Base-by-base conservation (phyloP, 148 eudicot species). In the Pharnaceum exiguum region DNA sequence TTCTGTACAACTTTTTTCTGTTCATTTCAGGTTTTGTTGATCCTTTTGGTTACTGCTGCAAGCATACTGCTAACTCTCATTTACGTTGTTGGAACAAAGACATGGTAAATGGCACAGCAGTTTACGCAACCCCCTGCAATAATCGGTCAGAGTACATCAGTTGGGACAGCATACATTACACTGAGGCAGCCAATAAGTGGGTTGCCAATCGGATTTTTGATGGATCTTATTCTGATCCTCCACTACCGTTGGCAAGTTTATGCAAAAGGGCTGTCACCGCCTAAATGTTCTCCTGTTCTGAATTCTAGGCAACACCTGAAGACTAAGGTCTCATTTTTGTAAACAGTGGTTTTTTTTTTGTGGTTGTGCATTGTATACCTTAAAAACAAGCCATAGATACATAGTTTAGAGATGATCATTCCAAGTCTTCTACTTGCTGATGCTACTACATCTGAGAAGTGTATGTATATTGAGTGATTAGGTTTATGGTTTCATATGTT, bases 111-210 rank as follows among this genome's bases (percentile, higher is more conserved):
- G 71, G 30, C 73, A 75, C 25, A 65, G 66, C 5, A 67, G 71
- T 57, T 30, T 80, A 38, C 74, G 95, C 63, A 50, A 42, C 68
- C 13, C 51, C 74, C 7, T 70, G 74, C 52, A 21, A 59, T 12
- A 74, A 83, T 62, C 95, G 88, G 3, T 59, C 76, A 4, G 58
- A 59, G 5, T 62, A 46, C 56, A 75, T 89, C 33, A 86, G 71
- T 51, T 89, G 97, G 97, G 97, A 89, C 65, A 86, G 97, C 27
- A 65, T 79, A 22, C 97, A 89, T 63, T 85, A 64, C 65, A 82
- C 96, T 0, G 64, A 89, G 44, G 89, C 87, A 36, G 94, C 89
- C 31, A 89, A 89, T 51, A 75, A 65, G 55, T 85, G 90, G 94
- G 51, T 89, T 17, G 73, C 83, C 57, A 62, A 83, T 58, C 75